Evolutionary conservation across 345 rosid genomes (phyloP), one percentile per base, ranked within the genome.

Genomic region (Erucastrum elatum): DNA sequence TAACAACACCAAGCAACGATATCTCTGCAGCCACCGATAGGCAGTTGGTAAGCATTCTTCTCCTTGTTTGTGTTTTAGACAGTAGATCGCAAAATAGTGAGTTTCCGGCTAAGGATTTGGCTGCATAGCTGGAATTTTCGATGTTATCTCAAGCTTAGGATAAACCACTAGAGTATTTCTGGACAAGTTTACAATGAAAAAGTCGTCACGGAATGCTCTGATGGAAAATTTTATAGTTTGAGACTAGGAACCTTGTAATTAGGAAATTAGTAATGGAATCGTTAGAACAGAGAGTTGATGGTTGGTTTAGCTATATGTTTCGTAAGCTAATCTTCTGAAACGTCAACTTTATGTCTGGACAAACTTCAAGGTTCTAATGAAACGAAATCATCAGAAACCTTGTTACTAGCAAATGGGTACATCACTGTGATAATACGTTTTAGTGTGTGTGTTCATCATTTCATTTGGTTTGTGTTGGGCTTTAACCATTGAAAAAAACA

Each of bases 11-110:
- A 33, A 87, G 97, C 81, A 78, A 76, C 9, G 77, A 93, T 78
- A 87, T 93, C 65, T 93, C 99, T 81, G 71, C 97, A 27, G 83
- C 79, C 78, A 96, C 77, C 33, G 98, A 93, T 58, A 86, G 98
- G 83, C 91, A 93, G 83, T 76, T 96, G 94, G 99, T 96, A 91
- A 59, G 87, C 72, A 9, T 8, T 74, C 27, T 46, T 69, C 16
- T 4, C 30, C 30, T 79, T 63, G 6, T 51, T 5, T 51, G 4
- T 51, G 58, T 51, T 15, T 51, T 46, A 46, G 2, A 46, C 55
- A 46, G 15, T 46, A 13, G 4, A 46, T 51, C 21, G 8, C 58
- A 15, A 51, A 51, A 51, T 51, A n/a, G 55, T 4, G 13, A 49
- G 55, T 49, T 49, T 5, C 55, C 17, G 6, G 16, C 6, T 13